Percentiles rank a stretch among this genome's conserved stretches.
phyloP scores from a whole-genome alignment of 768 basidiomycete genomes.

The Clitopilus passeckerianus region DNA sequence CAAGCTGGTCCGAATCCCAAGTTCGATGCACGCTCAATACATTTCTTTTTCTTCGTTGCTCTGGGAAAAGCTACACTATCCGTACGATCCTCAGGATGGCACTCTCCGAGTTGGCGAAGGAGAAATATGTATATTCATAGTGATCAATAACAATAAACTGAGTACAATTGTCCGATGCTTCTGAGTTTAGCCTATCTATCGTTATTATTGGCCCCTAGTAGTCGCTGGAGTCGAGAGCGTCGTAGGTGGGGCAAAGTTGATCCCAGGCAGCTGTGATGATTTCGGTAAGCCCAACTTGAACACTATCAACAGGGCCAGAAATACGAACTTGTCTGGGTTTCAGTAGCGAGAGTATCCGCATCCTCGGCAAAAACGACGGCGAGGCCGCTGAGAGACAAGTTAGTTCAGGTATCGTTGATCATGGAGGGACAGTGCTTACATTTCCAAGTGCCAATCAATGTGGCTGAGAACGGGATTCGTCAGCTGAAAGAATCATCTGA shows the following conservation, averaged over 20 bases:
- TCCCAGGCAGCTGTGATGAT: constrained; percentile 15
- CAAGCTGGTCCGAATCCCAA: no score
- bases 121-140: no score
- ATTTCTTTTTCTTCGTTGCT: no score
- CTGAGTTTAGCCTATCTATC: no score
- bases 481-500: background rate
- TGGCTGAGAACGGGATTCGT: constrained; percentile 20
- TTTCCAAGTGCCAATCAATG: constrained; percentile 34
- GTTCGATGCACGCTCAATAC: no score
- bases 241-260: constrained; percentile 17
- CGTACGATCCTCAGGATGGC: no score
- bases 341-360: constrained; percentile 11
- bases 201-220: background rate
- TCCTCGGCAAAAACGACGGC: constrained; percentile 27
- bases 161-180: no score
- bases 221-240: constrained; percentile 1
- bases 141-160: no score
- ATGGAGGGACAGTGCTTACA: constrained; percentile 4
- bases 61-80: no score
- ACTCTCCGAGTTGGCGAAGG: no score
- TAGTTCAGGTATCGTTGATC: background rate
- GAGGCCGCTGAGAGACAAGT: constrained; percentile 17
- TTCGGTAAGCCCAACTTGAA: background rate
- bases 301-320: background rate
- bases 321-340: background rate